Conservation (phyloP, 2,329 filamentous ascomycete species). For the Exophiala spinifera region DNA sequence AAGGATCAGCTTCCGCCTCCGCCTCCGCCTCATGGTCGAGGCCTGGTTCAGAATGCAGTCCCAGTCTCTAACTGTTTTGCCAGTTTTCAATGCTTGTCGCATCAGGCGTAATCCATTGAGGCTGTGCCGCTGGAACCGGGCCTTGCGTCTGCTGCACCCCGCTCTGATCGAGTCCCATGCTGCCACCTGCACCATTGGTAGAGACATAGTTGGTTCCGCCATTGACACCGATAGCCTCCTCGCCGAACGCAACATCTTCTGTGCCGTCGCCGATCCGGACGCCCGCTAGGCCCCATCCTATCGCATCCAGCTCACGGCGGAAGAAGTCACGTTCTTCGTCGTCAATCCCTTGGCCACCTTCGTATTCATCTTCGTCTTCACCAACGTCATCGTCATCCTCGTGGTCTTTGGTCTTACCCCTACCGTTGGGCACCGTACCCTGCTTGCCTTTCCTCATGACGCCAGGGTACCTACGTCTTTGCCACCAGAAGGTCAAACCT, state of each 20-base stretch:
- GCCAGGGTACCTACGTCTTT: constrained; percentile 76
- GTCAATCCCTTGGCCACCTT: constrained; percentile 53
- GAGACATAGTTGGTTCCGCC: constrained; percentile 3
- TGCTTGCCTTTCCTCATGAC: constrained; percentile 59
- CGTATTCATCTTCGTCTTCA: constrained; percentile 29
- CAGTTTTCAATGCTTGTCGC: constrained; percentile 21
- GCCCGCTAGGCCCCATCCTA: constrained; percentile 52
- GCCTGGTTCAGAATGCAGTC: neutral
- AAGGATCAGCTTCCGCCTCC: too few species aligned
- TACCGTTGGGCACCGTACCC: constrained; percentile 2
- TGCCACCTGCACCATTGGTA: constrained; percentile 6
- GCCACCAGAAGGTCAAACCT: constrained; percentile 91
- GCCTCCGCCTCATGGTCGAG: too few species aligned
- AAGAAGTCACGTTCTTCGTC: constrained; percentile 78
- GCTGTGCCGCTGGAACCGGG: constrained; percentile 12
- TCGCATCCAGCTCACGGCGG: constrained; percentile 69
- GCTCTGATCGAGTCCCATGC: neutral
- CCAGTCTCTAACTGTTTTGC: constrained; percentile 25
- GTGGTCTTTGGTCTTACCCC: constrained; percentile 27
- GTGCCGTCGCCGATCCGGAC: constrained; percentile 24
- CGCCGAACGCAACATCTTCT: constrained; percentile 28
- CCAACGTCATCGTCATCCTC: constrained; percentile 35
- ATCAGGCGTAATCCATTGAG: constrained; percentile 22
- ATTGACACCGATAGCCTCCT: constrained; percentile 25
- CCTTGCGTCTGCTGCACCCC: neutral